Evolutionary conservation across 192 early-diverging fungal genomes (phyloP), one percentile per base, ranked within the genome.

Genomic region (Haplosporangium gracile): DNA sequence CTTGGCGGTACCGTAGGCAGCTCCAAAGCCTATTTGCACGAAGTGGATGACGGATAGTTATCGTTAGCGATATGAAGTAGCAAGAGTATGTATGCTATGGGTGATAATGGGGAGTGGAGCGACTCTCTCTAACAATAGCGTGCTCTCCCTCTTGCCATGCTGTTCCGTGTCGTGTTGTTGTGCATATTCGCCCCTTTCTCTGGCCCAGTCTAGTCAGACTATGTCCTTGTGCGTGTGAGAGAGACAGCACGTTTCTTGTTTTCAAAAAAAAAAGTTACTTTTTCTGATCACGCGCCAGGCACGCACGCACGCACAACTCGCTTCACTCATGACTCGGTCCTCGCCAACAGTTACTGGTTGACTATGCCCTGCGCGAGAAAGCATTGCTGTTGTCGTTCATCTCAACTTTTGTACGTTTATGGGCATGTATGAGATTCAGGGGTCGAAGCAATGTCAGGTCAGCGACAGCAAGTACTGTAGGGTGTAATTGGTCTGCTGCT

Each of bases 1-100:
- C 89, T 96, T 97, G 80, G 97, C 96, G 40, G 97, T 98, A 60
- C 97, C 97, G 87, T 96, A 97, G 45, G 96, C 97, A 57, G 97
- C 96, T 68, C 97, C 97, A 85, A 98, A 94, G 86, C 94, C 96
- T 96, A 90, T 49, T 51, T 51, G 43, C 42, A 75, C 0, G 11
- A n/a, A 11, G 39, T 45, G 36, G 16, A 51, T 40, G 26, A 29
- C 5, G 74, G 15, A 5, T 40, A 32, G 34, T 18, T 4, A 49
- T 57, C 24, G 32, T 22, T 15, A 24, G 36, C 24, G 38, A 22
- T 16, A 22, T 34, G 4, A 29, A 32, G 32, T n/a, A 20, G 40
- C 5, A 34, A 2, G 36, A 9, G n/a, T 40, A 22, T 26, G 40
- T 42, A 65, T 65, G 63, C 4, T 45, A 13, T 13, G 43, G 1